These are phyloP conservation scores for Lathyrus aphaca DNA, from an alignment of 306 rosid species.

Conservation along the genomic window DNA sequence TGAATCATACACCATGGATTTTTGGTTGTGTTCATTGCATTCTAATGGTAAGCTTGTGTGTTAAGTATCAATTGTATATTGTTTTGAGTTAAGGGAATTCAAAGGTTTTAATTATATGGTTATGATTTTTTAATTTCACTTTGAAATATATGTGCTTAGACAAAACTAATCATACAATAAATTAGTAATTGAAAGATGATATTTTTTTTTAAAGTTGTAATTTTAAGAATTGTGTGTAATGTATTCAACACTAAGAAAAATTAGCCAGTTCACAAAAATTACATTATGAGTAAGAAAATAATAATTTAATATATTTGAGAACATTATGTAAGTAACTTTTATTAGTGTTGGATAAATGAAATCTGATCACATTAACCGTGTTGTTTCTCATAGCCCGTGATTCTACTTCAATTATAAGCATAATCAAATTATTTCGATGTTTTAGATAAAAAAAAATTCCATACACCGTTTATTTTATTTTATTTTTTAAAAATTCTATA, in stretches of 20 bases:
- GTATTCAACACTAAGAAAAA: background rate
- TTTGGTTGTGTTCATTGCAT: conserved; percentile 17
- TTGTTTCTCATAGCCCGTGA: too few species aligned
- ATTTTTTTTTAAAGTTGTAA: background rate
- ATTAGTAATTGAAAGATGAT: background rate
- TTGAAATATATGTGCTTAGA: background rate
- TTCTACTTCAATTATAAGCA: too few species aligned
- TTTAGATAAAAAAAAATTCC: too few species aligned
- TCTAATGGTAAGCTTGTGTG: conserved; percentile 16
- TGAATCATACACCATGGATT: conserved; percentile 3
- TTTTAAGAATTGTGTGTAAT: background rate
- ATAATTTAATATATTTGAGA: too few species aligned
- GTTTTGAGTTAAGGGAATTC: background rate
- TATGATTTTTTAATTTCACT: background rate
- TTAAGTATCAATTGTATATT: conserved; percentile 3
- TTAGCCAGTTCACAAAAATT: too few species aligned
- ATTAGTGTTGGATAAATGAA: too few species aligned
- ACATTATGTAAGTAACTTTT: too few species aligned
- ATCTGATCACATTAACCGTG: too few species aligned
- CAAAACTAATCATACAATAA: background rate
- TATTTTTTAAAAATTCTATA: too few species aligned
- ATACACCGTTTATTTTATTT: too few species aligned
- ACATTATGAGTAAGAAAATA: too few species aligned
- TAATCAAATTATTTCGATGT: too few species aligned
- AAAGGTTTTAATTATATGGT: background rate